Evolutionary conservation across 176 grass and related monocot genomes (phyloP).

Genomic region (Eragrostis nindensis): DNA sequence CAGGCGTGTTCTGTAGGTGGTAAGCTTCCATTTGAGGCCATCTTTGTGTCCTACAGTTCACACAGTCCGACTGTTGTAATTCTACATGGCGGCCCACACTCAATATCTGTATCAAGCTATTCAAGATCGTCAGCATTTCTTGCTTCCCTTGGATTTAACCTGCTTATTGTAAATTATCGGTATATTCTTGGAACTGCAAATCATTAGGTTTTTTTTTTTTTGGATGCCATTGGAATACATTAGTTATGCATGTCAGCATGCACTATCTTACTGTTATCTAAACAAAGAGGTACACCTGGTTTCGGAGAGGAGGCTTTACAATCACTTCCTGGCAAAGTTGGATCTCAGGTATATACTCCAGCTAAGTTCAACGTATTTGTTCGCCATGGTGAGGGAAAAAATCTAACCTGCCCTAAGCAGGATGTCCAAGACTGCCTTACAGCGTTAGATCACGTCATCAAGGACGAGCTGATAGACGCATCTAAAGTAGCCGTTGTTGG

Average conservation of each 20-base stretch:
- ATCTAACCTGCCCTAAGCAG: slow-evolving; percentile 27
- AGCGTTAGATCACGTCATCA: slow-evolving; percentile 60
- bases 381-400: background rate
- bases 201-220: background rate
- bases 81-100: slow-evolving; percentile 93
- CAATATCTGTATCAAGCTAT: slow-evolving; percentile 75
- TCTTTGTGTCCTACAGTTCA: slow-evolving; percentile 63
- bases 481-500: slow-evolving; percentile 84
- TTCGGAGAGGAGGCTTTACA: slow-evolving; percentile 96
- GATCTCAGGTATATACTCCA: slow-evolving; percentile 63
- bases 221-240: too few relatives aligned
- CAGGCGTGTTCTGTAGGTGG: slow-evolving; percentile 50
- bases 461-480: slow-evolving; percentile 60
- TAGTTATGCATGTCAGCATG: background rate
- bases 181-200: slow-evolving; percentile 32
- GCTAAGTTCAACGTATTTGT: slow-evolving; percentile 7
- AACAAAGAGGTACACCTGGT: slow-evolving; percentile 68
- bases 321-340: slow-evolving; percentile 86
- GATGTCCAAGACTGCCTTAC: slow-evolving; percentile 85
- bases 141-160: slow-evolving; percentile 76
- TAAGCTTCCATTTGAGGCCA: slow-evolving; percentile 73
- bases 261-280: slow-evolving; percentile 1
- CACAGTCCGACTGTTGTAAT: slow-evolving; percentile 63
- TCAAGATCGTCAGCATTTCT: slow-evolving; percentile 80
- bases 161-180: slow-evolving; percentile 88